Base-by-base conservation (phyloP, 257 asterid species). In the Penstemon eatonii region DNA sequence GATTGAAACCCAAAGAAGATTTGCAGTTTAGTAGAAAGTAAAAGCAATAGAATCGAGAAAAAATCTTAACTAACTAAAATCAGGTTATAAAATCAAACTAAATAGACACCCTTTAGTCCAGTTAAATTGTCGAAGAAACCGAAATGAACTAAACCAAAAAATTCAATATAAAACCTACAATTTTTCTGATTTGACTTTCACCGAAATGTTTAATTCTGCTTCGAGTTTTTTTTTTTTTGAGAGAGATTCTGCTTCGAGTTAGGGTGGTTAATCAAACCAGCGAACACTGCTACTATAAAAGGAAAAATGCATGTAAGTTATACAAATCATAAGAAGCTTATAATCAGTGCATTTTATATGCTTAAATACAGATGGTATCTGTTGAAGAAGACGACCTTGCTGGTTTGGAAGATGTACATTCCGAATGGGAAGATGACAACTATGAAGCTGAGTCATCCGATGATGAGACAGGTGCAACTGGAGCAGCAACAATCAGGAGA, bases 381-480 rank as follows among this genome's bases (percentile, higher is more conserved):
- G 92, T 93, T 57, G 99, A 90, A 79, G 97, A 93, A 45, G 99
- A 90, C 75, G 99, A 87, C 76, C 96, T 89, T 82, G 99, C 97
- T 78, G 97, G 96, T 66, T 75, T 90, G 77, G 97, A 90, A 80
- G 98, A 90, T 78, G 93, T 83, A 75, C 90, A 97, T 78, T 86
- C 96, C 62, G 99, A 91, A 59, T 97, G 88, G 55, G 97, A 92
- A 75, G 97, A 93, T 74, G 99, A 90, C 76, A 93, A 86, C 77
- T 93, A 87, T 78, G 96, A 93, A 79, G 99, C 92, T 70, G 97
- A 93, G 64, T 76, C 86, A 61, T 83, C 92, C 40, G 99, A 90
- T 82, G 87, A 85, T n/a, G 99, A 93, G 82, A 75, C 88, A 65
- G 82, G 81, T 81, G 56, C 89, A 42, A 43, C 67, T 74, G 97